These are phyloP conservation scores for Plasmodium relictum DNA, from an alignment of 169 alveolate species.

Conservation along the genomic window DNA sequence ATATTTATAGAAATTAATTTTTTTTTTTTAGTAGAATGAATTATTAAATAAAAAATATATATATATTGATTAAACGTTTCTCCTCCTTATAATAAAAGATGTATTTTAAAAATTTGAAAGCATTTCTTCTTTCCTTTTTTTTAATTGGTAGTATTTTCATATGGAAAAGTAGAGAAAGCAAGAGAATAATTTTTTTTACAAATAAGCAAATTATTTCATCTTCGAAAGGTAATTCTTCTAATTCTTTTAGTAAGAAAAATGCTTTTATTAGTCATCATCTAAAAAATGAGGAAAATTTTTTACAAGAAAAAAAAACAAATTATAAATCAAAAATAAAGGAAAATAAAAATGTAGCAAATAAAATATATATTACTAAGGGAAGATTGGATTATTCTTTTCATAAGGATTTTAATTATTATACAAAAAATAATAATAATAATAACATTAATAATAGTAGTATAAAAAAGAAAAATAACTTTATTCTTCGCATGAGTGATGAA, in stretches of 20 bases:
- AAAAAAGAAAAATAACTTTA: background rate
- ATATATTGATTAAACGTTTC: background rate
- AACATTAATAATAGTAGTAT: background rate
- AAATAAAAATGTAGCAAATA: background rate
- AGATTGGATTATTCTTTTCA: background rate
- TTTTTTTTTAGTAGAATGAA: too few species aligned
- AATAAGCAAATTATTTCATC: background rate
- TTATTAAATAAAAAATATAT: background rate
- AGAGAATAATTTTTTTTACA: background rate
- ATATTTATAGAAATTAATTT: too few species aligned
- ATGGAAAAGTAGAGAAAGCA: background rate
- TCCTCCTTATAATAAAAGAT: background rate
- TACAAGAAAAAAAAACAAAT: background rate
- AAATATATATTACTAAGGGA: background rate
- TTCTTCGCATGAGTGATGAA: slow-evolving; percentile 77
- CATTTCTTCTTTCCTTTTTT: background rate
- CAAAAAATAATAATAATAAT: background rate
- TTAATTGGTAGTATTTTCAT: slow-evolving; percentile 10
- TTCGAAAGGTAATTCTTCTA: background rate
- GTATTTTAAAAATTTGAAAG: background rate
- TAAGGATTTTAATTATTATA: background rate
- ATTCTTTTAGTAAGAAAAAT: background rate
- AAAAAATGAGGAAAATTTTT: slow-evolving; percentile 11
- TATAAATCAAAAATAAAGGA: slow-evolving; percentile 28
- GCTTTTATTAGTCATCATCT: slow-evolving; percentile 3